These are phyloP conservation scores for Fusarium sp. DNA, from an alignment of 2,329 filamentous ascomycete species.

Conservation along the genomic window DNA sequence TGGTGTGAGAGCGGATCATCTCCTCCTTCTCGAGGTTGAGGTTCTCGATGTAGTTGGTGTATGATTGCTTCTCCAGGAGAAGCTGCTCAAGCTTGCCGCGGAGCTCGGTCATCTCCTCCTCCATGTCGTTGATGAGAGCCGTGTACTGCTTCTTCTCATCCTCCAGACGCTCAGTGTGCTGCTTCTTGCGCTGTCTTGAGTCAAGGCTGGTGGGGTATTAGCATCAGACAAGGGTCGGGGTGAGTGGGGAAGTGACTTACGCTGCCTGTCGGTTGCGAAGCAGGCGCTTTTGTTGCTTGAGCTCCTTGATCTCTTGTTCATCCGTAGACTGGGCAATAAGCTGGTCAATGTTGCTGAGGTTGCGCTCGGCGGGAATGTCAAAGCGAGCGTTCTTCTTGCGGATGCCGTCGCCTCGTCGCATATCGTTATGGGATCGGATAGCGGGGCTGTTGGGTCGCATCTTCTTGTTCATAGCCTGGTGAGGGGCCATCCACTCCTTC, in stretches of 20 bases:
- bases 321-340: conserved; percentile 89
- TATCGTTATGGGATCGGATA: conserved; percentile 80
- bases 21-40: conserved; percentile 91
- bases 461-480: conserved; percentile 66
- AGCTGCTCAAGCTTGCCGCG: conserved; percentile 78
- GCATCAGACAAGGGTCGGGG: conserved; percentile 13
- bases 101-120: conserved; percentile 79
- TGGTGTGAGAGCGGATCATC: conserved; percentile 86
- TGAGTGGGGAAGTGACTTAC: conserved; percentile 64
- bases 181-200: conserved; percentile 97
- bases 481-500: conserved; percentile 67
- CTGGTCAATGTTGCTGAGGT: conserved; percentile 93
- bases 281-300: conserved; percentile 97
- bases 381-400: conserved; percentile 99
- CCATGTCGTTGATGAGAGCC: conserved; percentile 79
- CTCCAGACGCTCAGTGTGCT: conserved; percentile 95
- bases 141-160: conserved; percentile 96
- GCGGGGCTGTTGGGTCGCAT: conserved; percentile 76
- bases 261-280: conserved; percentile 96
- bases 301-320: conserved; percentile 94
- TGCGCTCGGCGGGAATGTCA: conserved; percentile 94
- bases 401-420: conserved; percentile 86
- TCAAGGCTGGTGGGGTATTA: conserved; percentile 74
- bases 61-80: conserved; percentile 78
- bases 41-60: conserved; percentile 79